These are phyloP conservation scores for Aurifilum marmelostoma DNA, from an alignment of 2,329 filamentous ascomycete genomes.

Conservation along the genomic window DNA sequence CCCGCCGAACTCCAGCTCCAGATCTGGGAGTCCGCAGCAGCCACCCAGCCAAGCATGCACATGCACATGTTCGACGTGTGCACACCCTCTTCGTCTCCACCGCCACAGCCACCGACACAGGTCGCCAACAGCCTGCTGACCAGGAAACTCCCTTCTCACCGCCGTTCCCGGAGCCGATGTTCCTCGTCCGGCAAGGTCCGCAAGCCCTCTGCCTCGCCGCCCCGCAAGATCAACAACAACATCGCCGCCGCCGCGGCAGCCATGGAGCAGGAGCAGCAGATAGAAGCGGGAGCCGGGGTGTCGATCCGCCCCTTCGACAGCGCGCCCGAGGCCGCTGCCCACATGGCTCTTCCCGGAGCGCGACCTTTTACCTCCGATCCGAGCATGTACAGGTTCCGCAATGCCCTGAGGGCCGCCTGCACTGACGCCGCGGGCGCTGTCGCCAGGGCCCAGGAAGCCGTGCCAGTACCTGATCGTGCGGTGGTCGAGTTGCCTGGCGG, in stretches of 20 bases:
- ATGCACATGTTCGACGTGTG: slow-evolving; percentile 34
- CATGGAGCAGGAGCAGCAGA: slow-evolving; percentile 2
- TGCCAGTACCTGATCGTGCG: slow-evolving; percentile 5
- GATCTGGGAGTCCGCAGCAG: slow-evolving; percentile 32
- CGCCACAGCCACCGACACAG: not conserved
- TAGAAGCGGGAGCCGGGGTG: slow-evolving; percentile 15
- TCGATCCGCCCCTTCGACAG: slow-evolving; percentile 18
- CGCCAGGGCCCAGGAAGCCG: not conserved
- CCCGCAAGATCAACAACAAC: slow-evolving; percentile 1
- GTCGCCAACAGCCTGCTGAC: not conserved
- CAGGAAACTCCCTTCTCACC: not conserved
- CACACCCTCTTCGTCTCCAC: slow-evolving; percentile 18
- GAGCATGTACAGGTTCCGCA: slow-evolving; percentile 26
- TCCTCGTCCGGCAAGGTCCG: slow-evolving; percentile 18
- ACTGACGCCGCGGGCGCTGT: slow-evolving; percentile 19
- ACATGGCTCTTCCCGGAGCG: not conserved
- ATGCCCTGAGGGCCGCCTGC: slow-evolving; percentile 14
- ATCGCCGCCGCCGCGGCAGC: slow-evolving; percentile 1
- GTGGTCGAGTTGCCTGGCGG: slow-evolving; percentile 4
- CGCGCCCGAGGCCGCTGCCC: not conserved
- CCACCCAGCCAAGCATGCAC: slow-evolving; percentile 31
- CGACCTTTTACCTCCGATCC: slow-evolving; percentile 18
- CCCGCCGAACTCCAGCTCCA: slow-evolving; percentile 34
- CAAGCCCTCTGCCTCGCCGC: slow-evolving; percentile 15
- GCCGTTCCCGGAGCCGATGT: slow-evolving; percentile 12